Percentiles rank a stretch among this genome's conserved stretches.
Evolutionary conservation across 495 filamentous ascomycete genomes (phyloP).

Genomic region (Chaetomidium leptoderma): DNA sequence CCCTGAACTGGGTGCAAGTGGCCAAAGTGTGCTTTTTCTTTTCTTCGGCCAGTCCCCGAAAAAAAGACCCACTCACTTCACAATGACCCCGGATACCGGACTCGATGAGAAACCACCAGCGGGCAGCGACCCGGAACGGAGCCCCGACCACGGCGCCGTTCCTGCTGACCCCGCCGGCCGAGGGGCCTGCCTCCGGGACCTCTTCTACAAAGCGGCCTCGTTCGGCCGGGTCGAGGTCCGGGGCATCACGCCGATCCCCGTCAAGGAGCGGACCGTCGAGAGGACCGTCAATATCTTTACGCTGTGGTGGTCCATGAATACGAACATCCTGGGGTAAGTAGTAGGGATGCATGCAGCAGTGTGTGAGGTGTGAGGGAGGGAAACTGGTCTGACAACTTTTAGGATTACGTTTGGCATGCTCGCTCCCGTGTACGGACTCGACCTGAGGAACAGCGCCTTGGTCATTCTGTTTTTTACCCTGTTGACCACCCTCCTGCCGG

Average conservation of each 20-base stretch:
- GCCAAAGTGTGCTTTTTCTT: neutral
- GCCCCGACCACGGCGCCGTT: neutral
- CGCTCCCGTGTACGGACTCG: conserved; percentile 47
- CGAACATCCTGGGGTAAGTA: conserved; percentile 43
- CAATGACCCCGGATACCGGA: conserved; percentile 4
- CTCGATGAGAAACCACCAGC: neutral
- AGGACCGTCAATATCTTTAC: conserved; percentile 47
- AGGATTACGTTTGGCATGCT: conserved; percentile 57
- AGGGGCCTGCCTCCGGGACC: neutral
- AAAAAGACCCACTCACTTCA: neutral
- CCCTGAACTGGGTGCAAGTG: neutral
- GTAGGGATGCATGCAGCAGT: neutral
- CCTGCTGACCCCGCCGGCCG: neutral
- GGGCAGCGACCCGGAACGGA: neutral
- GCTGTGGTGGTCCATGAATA: conserved; percentile 44
- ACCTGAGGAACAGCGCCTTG: conserved; percentile 44
- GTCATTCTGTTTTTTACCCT: conserved; percentile 56
- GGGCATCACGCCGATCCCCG: conserved; percentile 49
- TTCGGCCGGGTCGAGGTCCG: conserved; percentile 41
- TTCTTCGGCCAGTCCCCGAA: neutral
- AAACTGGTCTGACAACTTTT: neutral
- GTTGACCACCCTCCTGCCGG: conserved; percentile 45
- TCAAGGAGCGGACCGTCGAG: conserved; percentile 48
- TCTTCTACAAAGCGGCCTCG: conserved; percentile 4
- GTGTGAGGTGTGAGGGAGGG: neutral